Base-by-base conservation (phyloP, 2,329 filamentous ascomycete genomes). In the Verticillium albo-atrum region DNA sequence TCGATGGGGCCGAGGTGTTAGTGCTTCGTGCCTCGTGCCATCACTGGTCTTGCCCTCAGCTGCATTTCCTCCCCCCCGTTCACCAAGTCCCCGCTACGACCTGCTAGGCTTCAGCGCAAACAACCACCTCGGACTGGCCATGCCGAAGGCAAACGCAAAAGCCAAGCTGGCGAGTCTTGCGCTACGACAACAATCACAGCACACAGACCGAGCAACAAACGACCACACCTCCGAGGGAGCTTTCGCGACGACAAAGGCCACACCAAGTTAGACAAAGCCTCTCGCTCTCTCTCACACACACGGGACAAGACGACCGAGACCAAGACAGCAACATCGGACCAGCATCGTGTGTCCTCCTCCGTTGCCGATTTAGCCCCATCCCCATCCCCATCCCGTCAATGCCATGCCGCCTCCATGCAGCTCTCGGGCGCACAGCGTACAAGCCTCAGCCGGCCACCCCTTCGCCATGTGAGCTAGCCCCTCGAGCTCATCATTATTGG, bases 11-110 rank as follows among this genome's bases (percentile, higher is more conserved):
- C 30, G 30, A 32, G 30, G 30, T 32, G 30, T 14, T 32, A 32
- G 30, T n/a, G n/a, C n/a, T 14, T 14, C 9, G 30, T 32, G 30
- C 30, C 30, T 32, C 6, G 68, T 47, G 62, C 67, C 54, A 64
- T 69, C 47, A 64, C 63, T 34, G 68, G 67, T 32, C 67, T 69
- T 9, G 62, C 65, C n/a, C 58, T 70, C 15, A 65, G 30, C 30
- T 32, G 30, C 4, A 9, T 32, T 32, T 3, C 30, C 30, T n/a
- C n/a, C n/a, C n/a, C n/a, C n/a, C n/a, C n/a, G n/a, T n/a, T n/a
- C n/a, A n/a, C n/a, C n/a, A n/a, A n/a, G n/a, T n/a, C n/a, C n/a
- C n/a, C n/a, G n/a, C n/a, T n/a, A n/a, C n/a, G n/a, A n/a, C n/a
- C n/a, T n/a, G n/a, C n/a, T n/a, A n/a, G n/a, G n/a, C n/a, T 10